Evolutionary conservation across 768 basidiomycete genomes (phyloP).

Genomic region (Pisolithus microcarpus): DNA sequence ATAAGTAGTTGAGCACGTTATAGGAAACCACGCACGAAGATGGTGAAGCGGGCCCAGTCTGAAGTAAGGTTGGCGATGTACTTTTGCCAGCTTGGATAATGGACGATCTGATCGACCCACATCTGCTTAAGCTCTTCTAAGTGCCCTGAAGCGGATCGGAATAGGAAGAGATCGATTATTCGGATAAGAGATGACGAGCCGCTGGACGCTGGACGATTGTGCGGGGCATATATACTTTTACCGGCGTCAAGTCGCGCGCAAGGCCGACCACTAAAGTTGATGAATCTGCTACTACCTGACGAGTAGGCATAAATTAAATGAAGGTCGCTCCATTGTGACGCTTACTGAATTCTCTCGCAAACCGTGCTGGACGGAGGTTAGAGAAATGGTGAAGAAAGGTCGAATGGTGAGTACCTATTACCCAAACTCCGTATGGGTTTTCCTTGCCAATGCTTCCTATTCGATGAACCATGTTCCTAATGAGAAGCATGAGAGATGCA

Average conservation of each 20-base stretch:
- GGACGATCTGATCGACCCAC: constrained; percentile 5
- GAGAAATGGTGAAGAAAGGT: not conserved
- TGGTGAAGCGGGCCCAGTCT: constrained; percentile 8
- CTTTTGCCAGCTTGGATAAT: constrained; percentile 5
- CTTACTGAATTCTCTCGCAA: constrained; percentile 40
- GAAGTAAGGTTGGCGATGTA: constrained; percentile 1
- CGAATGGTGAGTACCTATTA: not conserved
- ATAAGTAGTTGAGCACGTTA: no score
- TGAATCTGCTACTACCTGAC: constrained; percentile 29
- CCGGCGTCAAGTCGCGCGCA: constrained; percentile 38
- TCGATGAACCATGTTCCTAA: not conserved
- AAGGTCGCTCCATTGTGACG: not conserved
- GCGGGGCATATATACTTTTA: constrained; percentile 30
- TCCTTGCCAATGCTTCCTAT: not conserved
- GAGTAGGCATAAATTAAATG: not conserved
- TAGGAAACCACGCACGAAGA: constrained; percentile 5
- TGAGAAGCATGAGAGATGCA: no score
- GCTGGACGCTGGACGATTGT: not conserved
- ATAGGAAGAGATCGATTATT: constrained; percentile 17
- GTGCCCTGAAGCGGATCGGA: constrained; percentile 21
- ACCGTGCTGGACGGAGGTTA: constrained; percentile 26
- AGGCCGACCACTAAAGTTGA: constrained; percentile 42
- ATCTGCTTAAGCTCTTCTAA: constrained; percentile 7
- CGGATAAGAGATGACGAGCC: constrained; percentile 3
- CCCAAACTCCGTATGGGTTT: not conserved